Evolutionary conservation across 164 flowering plant genomes (phyloP).

Genomic region (Piper betle): DNA sequence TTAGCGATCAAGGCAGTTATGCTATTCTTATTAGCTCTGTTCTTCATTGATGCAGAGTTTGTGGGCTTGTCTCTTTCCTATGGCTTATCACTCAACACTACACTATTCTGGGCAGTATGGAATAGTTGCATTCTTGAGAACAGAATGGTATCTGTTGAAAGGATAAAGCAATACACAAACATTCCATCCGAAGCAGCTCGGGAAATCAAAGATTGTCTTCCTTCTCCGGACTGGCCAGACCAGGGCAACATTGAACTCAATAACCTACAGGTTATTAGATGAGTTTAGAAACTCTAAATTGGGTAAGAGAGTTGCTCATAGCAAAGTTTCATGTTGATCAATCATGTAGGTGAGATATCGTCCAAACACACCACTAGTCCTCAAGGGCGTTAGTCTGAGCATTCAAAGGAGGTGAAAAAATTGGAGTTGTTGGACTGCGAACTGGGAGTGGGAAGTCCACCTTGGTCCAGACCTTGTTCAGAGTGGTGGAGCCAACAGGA

Average conservation of each 20-base stretch:
- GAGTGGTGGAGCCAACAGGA: constrained; percentile 65
- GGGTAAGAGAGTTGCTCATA: no score
- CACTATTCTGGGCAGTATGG: constrained; percentile 46
- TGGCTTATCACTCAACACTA: constrained; percentile 43
- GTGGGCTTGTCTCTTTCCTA: constrained; percentile 84
- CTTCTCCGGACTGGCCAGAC: constrained; percentile 70
- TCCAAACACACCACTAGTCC: constrained; percentile 67
- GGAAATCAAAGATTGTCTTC: constrained; percentile 44
- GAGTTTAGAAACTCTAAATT: background rate
- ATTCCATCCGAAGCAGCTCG: constrained; percentile 71
- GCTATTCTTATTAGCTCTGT: background rate
- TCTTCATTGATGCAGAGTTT: constrained; percentile 32
- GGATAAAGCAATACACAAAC: constrained; percentile 77
- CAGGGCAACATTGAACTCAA: constrained; percentile 57
- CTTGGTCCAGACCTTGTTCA: no score
- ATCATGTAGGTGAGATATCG: constrained; percentile 74
- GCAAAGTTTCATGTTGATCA: no score
- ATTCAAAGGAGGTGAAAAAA: constrained; percentile 60
- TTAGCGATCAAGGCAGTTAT: background rate
- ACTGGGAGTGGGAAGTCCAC: constrained; percentile 93
- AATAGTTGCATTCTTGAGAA: constrained; percentile 66
- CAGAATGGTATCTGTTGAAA: constrained; percentile 67
- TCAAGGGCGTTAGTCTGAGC: constrained; percentile 72
- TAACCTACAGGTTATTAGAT: constrained; percentile 35
- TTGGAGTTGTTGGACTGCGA: constrained; percentile 88